Evolutionary conservation across 495 filamentous ascomycete genomes (phyloP).

Genomic region (Saxispiralis lemnorum): DNA sequence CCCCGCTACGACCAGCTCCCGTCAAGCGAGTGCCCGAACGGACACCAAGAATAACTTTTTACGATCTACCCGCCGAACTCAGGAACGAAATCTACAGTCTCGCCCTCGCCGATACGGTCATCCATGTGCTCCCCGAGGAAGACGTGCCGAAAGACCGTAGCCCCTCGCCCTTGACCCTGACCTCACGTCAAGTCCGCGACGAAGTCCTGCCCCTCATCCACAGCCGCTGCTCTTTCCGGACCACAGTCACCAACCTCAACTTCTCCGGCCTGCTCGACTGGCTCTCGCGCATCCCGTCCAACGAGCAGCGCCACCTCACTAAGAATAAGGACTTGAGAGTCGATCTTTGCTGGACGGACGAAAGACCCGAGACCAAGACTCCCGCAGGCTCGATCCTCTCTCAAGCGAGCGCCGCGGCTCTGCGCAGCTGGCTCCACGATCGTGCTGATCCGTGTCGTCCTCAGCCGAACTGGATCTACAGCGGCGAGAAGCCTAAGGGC

Average conservation of each 20-base stretch:
- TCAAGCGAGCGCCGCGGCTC: too few species aligned
- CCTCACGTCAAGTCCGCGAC: constrained; percentile 8
- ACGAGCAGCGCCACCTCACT: constrained; percentile 2
- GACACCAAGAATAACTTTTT: constrained; percentile 1
- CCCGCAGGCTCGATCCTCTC: too few species aligned
- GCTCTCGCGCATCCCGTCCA: constrained; percentile 7
- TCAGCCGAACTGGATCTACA: constrained; percentile 11
- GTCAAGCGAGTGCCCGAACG: too few species aligned
- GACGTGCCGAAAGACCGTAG: neutral
- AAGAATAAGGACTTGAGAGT: constrained; percentile 8
- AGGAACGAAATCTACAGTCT: constrained; percentile 13
- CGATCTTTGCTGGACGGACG: neutral
- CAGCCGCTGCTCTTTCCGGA: constrained; percentile 7
- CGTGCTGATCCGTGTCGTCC: constrained; percentile 7
- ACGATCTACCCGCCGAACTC: constrained; percentile 12
- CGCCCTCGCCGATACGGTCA: constrained; percentile 3
- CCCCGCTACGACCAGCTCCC: too few species aligned
- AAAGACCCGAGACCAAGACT: neutral
- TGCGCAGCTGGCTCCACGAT: constrained; percentile 12
- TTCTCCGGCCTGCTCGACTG: constrained; percentile 12
- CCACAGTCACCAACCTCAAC: constrained; percentile 12
- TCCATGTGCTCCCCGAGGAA: constrained; percentile 9
- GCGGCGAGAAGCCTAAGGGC: constrained; percentile 1
- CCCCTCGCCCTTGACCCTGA: constrained; percentile 8
- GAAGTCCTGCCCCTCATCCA: constrained; percentile 13